A percentile compares a stretch with the other conserved stretches of the same genome.
Conservation (phyloP, 331 rosid genomes). For the Saraca asoca region DNA sequence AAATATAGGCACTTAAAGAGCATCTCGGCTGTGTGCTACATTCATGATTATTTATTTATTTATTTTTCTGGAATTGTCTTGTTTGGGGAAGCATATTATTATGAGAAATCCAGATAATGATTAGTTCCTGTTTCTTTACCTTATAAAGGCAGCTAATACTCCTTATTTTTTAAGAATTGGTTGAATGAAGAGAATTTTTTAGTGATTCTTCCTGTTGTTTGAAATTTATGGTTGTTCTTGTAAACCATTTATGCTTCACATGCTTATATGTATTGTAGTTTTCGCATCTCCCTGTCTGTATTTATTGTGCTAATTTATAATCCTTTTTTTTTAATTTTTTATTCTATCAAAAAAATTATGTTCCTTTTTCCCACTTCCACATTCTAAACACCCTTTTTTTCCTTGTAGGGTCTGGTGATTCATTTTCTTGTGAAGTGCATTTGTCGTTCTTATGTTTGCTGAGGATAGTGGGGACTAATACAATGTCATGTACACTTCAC, state of each 20-base stretch:
- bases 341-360: not conserved
- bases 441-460: slow-evolving; percentile 31
- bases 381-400: slow-evolving; percentile 15
- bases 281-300: not conserved
- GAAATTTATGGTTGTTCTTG: not conserved
- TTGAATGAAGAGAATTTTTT: not conserved
- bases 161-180: too few relatives aligned
- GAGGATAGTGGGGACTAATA: slow-evolving; percentile 38
- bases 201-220: not conserved
- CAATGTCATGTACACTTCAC: slow-evolving; percentile 4
- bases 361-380: slow-evolving; percentile 24
- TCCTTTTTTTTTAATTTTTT: too few relatives aligned
- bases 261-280: not conserved
- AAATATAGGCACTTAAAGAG: too few relatives aligned
- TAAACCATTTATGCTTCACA: not conserved
- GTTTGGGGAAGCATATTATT: too few relatives aligned
- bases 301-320: not conserved
- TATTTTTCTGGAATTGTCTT: too few relatives aligned
- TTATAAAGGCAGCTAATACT: not conserved
- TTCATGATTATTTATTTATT: too few relatives aligned
- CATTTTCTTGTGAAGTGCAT: slow-evolving; percentile 24
- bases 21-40: too few relatives aligned
- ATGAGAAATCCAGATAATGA: too few relatives aligned
- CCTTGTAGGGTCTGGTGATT: slow-evolving; percentile 20
- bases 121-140: not conserved